Evolutionary conservation across 73 alveolate species (phyloP), one percentile per base, ranked within the genome.

Genomic region (Tetrahymena thermophila): DNA sequence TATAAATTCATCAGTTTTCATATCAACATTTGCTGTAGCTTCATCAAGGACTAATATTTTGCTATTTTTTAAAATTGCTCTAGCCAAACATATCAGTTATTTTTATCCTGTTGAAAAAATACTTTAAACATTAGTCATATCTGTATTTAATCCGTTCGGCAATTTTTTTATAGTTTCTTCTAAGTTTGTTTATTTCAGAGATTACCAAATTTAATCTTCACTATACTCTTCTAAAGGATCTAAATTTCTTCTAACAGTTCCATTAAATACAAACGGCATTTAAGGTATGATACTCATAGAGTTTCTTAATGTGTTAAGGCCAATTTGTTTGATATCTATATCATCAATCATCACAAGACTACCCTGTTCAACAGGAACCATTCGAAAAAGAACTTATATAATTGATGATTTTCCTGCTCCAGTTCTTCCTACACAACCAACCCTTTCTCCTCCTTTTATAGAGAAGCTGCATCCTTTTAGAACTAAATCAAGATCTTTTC

Each of bases 401-500:
- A 98, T 95, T 42, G 98, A 96, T 94, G 97, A 94, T 94, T 98
- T 98, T 1, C 99, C 99, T 95, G 98, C 98, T 43, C 99, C 99
- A 25, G 99, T 97, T 95, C 99, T 97, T 11, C 99, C 99, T 28
- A 97, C 98, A 34, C 97, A 94, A 19, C 99, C 98, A 13, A 97
- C 96, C 96, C 97, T 98, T 94, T 96, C 98, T 23, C 96, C 96
- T 11, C 97, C 96, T 84, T 97, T 94, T 28, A 98, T 95, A 35
- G 94, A 93, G 93, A 98, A 96, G 58, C 94, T 94, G 42, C 97
- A 83, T 42, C 98, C 97, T 93, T 95, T 98, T 35, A 98, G 97
- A 31, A 97, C 98, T 10, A 94, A 94, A 58, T 97, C 98, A 21
- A 97, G 96, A 43, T 97, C 98, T 37, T 96, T 97, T 35, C 99